A percentile compares a stretch with the other conserved stretches of the same genome.
Conservation (phyloP, 1,284 basidiomycete species). For the Ceratobasidium theobromae region DNA sequence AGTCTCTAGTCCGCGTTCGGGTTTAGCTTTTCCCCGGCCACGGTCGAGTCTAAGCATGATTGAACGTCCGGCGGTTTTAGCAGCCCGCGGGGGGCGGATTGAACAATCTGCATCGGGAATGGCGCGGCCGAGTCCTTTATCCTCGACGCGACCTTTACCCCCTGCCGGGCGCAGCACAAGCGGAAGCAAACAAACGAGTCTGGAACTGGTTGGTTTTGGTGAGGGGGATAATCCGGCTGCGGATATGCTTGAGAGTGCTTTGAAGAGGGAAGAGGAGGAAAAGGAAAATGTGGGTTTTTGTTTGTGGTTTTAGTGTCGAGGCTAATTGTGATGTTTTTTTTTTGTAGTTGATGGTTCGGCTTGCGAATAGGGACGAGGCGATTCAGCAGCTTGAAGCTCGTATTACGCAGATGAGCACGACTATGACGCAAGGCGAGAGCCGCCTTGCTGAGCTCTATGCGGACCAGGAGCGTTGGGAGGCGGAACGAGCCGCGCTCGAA, state of each 20-base stretch:
- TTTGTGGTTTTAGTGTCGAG: slow-evolving; percentile 28
- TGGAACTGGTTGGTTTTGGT: background rate
- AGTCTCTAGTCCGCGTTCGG: background rate
- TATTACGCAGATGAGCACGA: slow-evolving; percentile 61
- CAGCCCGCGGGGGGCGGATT: background rate
- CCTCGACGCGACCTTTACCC: slow-evolving; percentile 30
- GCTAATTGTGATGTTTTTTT: slow-evolving; percentile 17
- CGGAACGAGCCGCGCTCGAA: slow-evolving; percentile 71
- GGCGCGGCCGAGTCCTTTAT: slow-evolving; percentile 1
- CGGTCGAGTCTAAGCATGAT: background rate
- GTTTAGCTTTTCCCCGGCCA: background rate
- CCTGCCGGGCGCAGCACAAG: slow-evolving; percentile 17
- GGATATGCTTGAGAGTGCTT: slow-evolving; percentile 58
- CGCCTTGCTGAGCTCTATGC: slow-evolving; percentile 72
- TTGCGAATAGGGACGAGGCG: slow-evolving; percentile 74
- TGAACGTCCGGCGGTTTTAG: background rate
- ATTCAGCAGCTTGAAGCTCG: slow-evolving; percentile 61
- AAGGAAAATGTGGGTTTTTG: slow-evolving; percentile 64
- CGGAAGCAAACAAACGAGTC: background rate
- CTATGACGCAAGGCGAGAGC: slow-evolving; percentile 64
- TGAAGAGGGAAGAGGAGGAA: slow-evolving; percentile 73
- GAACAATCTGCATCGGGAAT: slow-evolving; percentile 1
- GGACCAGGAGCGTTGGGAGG: slow-evolving; percentile 74
- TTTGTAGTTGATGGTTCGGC: slow-evolving; percentile 63
- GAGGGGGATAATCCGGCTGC: no score